Evolutionary conservation across 1,284 basidiomycete genomes (phyloP), one percentile per base, ranked within the genome.

Genomic region (Neotropicomus parvogracilis): DNA sequence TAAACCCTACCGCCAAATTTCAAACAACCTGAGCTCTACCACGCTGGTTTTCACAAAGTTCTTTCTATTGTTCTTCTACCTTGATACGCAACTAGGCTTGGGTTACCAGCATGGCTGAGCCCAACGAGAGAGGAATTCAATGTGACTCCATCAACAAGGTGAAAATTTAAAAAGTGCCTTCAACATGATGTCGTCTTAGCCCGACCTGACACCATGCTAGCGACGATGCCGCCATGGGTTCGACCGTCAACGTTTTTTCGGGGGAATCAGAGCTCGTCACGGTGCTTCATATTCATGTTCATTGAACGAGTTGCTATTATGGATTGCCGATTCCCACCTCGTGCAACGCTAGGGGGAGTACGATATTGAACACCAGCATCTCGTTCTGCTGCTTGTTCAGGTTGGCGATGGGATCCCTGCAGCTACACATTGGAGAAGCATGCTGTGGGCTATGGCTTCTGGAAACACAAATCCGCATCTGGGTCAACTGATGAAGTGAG

Each of bases 351-450:
- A 40, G 41, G 35, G 27, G 35, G 24, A 29, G 41, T 31, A 38
- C 19, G 20, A 27, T n/a, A 26, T 12, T 24, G 38, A 29, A 38
- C 16, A 44, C 44, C 24, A 12, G 31, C 34, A 37, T 39, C 38
- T 50, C 40, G 17, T 43, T 40, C 29, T 16, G 27, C 42, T 17
- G 13, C n/a, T 52, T 31, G 41, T 27, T 44, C 34, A 21, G 41
- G 33, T 46, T 50, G 48, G 43, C 10, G 27, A 54, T 39, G 34
- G 38, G 41, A 37, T 53, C 33, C 50, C 38, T 50, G 40, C 40
- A 40, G 42, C 50, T n/a, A 43, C 57, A 37, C 59, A 48, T 59
- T 66, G 54, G 45, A 62, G 59, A 51, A 29, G 63, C 65, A 46
- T 67, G 65, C 44, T 51, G 53, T 49, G n/a, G 48, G 48, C 39